A percentile compares a stretch with the other conserved stretches of the same genome.
Conservation (phyloP, 495 filamentous ascomycete genomes). For the Elaphomyces granulatus region DNA sequence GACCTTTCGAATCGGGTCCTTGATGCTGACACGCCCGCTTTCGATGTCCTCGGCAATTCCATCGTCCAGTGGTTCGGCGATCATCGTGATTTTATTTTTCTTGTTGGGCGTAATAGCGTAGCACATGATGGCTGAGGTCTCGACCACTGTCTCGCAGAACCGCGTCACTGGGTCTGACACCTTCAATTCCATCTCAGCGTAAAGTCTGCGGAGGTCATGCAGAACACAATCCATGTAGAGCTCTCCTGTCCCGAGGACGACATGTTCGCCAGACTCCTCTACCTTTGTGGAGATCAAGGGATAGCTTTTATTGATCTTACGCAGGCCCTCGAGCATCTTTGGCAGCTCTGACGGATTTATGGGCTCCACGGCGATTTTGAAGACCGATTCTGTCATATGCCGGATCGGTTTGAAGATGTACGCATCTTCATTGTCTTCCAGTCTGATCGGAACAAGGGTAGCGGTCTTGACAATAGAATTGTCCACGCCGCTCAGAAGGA, state of each 20-base stretch:
- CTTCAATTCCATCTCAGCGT: slow-evolving; percentile 99
- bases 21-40: slow-evolving; percentile 75
- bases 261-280: slow-evolving; percentile 95
- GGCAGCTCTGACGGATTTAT: slow-evolving; percentile 98
- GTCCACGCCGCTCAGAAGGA: slow-evolving; percentile 79
- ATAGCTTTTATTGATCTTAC: slow-evolving; percentile 96
- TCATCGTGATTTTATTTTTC: slow-evolving; percentile 98
- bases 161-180: slow-evolving; percentile 95
- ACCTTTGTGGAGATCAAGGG: slow-evolving; percentile 93
- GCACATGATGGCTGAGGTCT: slow-evolving; percentile 93
- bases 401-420: slow-evolving; percentile 87
- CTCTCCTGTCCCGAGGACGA: slow-evolving; percentile 88
- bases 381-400: slow-evolving; percentile 93
- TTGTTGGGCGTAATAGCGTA: slow-evolving; percentile 97
- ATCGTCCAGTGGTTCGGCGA: slow-evolving; percentile 86
- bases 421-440: slow-evolving; percentile 77
- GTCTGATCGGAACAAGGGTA: slow-evolving; percentile 71
- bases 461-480: slow-evolving; percentile 98
- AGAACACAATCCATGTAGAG: slow-evolving; percentile 98
- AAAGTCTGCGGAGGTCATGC: slow-evolving; percentile 81
- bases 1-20: slow-evolving; percentile 81
- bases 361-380: slow-evolving; percentile 95
- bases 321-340: slow-evolving; percentile 94
- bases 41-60: slow-evolving; percentile 96
- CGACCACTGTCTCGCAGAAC: slow-evolving; percentile 97